Evolutionary conservation across 2,329 filamentous ascomycete genomes (phyloP).

Genomic region (Penicillium italicum): DNA sequence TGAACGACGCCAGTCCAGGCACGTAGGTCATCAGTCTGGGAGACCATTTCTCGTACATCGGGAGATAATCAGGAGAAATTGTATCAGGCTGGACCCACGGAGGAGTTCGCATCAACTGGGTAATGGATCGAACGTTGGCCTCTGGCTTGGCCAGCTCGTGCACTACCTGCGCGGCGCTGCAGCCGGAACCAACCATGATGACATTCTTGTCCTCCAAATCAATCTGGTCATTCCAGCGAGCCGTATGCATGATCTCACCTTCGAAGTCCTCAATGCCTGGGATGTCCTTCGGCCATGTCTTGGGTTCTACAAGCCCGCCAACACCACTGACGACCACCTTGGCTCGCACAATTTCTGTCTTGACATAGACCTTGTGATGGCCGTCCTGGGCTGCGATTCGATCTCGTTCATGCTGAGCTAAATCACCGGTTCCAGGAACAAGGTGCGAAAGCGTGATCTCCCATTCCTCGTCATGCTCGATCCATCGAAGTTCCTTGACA

Average conservation of each 20-base stretch:
- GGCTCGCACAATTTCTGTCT: constrained; percentile 51
- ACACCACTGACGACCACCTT: constrained; percentile 56
- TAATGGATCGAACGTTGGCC: constrained; percentile 54
- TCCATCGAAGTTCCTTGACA: constrained; percentile 51
- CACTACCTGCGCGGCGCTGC: constrained; percentile 56
- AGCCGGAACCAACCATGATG: constrained; percentile 57
- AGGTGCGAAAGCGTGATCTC: constrained; percentile 52
- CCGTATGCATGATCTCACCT: constrained; percentile 57
- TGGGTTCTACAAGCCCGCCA: constrained; percentile 56
- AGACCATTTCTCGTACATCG: constrained; percentile 48
- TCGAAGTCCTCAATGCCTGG: constrained; percentile 53
- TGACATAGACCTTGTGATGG: constrained; percentile 46
- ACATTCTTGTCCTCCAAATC: constrained; percentile 55
- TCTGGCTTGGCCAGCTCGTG: constrained; percentile 48
- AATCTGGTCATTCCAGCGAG: constrained; percentile 53
- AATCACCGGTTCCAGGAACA: constrained; percentile 52
- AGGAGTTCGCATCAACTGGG: constrained; percentile 57
- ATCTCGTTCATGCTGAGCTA: constrained; percentile 48
- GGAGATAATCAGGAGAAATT: constrained; percentile 37
- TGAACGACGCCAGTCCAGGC: constrained; percentile 49
- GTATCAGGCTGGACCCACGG: constrained; percentile 53
- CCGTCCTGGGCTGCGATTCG: constrained; percentile 46
- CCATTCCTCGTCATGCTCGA: constrained; percentile 54
- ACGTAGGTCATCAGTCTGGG: constrained; percentile 47
- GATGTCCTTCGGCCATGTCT: constrained; percentile 48